These are phyloP conservation scores for Fusarium anthophilum DNA, from an alignment of 2,329 filamentous ascomycete genomes.

Conservation along the genomic window DNA sequence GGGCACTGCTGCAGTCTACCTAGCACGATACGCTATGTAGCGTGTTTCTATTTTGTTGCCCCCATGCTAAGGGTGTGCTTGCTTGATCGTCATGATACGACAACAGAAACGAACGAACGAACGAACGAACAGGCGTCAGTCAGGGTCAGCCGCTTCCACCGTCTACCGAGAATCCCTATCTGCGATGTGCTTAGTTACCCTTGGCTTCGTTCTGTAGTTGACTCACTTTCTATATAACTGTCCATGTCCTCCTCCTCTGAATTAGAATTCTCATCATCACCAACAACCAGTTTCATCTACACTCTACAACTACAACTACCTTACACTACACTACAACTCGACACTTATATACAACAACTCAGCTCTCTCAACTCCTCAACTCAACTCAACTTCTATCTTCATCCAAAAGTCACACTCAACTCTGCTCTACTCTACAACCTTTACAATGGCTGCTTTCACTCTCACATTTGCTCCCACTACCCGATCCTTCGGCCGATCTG, in stretches of 20 bases:
- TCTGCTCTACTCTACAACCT: not conserved
- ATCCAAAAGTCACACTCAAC: not conserved
- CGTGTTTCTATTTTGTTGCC: constrained; percentile 39
- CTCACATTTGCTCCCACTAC: constrained; percentile 39
- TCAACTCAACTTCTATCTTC: not conserved
- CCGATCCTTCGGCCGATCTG: constrained; percentile 37
- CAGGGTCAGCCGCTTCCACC: constrained; percentile 31
- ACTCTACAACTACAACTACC: constrained; percentile 4
- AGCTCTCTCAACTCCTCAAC: not conserved
- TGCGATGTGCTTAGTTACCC: not conserved
- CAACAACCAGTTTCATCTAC: constrained; percentile 12
- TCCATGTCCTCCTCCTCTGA: constrained; percentile 4
- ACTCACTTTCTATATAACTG: constrained; percentile 30
- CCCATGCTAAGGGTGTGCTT: constrained; percentile 16
- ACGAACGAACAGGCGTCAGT: constrained; percentile 33
- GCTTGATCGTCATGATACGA: constrained; percentile 30
- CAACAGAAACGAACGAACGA: not conserved
- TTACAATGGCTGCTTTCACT: constrained; percentile 46
- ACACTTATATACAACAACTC: not conserved
- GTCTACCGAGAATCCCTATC: constrained; percentile 16
- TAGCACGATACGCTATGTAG: constrained; percentile 7
- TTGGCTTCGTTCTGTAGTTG: constrained; percentile 1
- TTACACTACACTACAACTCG: not conserved
- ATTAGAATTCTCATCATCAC: constrained; percentile 22
- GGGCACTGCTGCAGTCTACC: constrained; percentile 15